Base-by-base conservation (phyloP, 495 filamentous ascomycete genomes). In the Neurospora sp. region DNA sequence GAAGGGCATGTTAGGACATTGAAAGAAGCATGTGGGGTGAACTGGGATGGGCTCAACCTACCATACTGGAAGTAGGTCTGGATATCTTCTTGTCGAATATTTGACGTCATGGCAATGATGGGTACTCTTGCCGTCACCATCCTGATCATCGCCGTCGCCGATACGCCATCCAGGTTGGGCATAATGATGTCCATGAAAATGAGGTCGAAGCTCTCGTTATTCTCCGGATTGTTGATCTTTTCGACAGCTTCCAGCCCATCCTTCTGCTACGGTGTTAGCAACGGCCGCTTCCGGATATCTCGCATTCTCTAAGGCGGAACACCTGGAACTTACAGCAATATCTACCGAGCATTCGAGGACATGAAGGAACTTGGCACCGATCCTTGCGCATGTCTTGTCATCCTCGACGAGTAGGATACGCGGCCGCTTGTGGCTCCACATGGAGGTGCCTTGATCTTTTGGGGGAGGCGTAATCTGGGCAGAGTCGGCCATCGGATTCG, bases 141-240 rank as follows among this genome's bases (percentile, higher is more conserved):
- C 72, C 96, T 91, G 75, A 99, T 97, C 73, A 97, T 89, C 78
- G 94, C 92, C 69, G 94, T 97, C 34, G 96, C 96, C 11, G 94
- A 97, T 38, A 98, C 94, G 70, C 96, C 96, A 79, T 98, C 96
- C 21, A 99, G 85, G 78, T 95, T 91, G 19, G 96, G 96, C 95
- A 99, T 98, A 74, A 98, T 97, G 76, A 99, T 98, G 83, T 98
- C 96, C 96, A 99, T 99, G 59, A 98, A 88, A 62, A 99, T 93
- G 48, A 99, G 83, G 79, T 98, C 94, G 81, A 96, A 98, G 40
- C 92, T 93, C 21, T 90, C 89, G 39, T 79, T 73, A 19, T 92
- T 91, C 28, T 66, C 54, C 28, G 54, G 54, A 39, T 86, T 84
- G 79, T 93, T 94, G 78, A 97, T 90, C 81, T 97, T 98, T 80